Evolutionary conservation across 805 yeast genomes (phyloP).

Genomic region (Metschnikowia similis): DNA sequence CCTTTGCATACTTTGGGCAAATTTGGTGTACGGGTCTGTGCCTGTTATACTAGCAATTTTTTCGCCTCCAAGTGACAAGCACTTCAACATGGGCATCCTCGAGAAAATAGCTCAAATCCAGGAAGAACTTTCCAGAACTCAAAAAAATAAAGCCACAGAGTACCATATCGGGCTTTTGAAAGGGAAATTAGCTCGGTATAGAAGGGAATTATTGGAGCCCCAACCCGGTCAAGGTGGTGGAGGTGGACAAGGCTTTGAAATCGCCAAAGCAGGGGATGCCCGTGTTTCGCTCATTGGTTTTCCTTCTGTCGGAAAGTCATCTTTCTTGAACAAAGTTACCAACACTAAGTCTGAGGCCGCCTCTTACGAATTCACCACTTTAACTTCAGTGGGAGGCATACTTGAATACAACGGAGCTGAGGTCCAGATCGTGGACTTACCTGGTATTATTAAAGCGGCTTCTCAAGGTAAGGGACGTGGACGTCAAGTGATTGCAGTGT

Average conservation of each 20-base stretch:
- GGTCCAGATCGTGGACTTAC: constrained; percentile 94
- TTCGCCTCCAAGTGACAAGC: neutral
- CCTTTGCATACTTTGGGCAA: neutral
- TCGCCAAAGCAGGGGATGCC: constrained; percentile 93
- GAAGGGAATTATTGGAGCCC: constrained; percentile 90
- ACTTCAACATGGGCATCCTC: constrained; percentile 17
- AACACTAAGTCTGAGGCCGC: constrained; percentile 94
- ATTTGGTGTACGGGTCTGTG: constrained; percentile 12
- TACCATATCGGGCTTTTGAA: constrained; percentile 91
- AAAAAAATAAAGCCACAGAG: constrained; percentile 96
- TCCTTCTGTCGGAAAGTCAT: constrained; percentile 97
- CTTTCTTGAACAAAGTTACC: constrained; percentile 82
- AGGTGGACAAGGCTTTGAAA: constrained; percentile 88
- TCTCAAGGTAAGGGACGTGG: constrained; percentile 98
- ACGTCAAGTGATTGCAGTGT: constrained; percentile 93
- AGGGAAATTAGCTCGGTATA: constrained; percentile 89
- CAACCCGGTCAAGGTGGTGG: constrained; percentile 72
- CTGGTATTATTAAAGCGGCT: constrained; percentile 96
- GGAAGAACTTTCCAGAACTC: constrained; percentile 91
- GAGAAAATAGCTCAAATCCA: constrained; percentile 88
- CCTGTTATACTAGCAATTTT: neutral
- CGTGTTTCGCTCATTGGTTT: constrained; percentile 93
- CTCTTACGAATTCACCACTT: constrained; percentile 89
- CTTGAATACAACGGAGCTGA: constrained; percentile 94
- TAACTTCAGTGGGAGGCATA: constrained; percentile 96